phyloP scores from a whole-genome alignment of 805 yeast genomes.

The Lachancea kluyveri region DNA sequence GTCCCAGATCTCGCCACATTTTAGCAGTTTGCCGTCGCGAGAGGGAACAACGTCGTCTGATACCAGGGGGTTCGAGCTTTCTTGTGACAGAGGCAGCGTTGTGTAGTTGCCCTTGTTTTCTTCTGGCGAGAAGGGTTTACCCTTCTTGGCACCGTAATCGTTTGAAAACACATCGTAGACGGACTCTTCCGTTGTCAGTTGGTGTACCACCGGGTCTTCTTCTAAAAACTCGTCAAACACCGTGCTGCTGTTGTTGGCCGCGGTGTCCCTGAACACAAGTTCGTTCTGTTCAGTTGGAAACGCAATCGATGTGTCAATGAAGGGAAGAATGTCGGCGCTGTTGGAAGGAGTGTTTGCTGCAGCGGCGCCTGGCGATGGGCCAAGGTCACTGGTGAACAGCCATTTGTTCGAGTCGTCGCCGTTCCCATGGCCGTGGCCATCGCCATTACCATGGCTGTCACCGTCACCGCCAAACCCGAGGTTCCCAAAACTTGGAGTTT shows the following conservation, averaged over 20 bases:
- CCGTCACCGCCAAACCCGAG: constrained; percentile 10
- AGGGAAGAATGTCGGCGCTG: constrained; percentile 8
- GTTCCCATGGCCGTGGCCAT: constrained; percentile 1
- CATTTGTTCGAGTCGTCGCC: constrained; percentile 8
- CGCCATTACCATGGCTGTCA: constrained; percentile 1
- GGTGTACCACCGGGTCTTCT: constrained; percentile 10
- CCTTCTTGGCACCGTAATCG: too few species aligned
- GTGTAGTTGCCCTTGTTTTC: too few species aligned
- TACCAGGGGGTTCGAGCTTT: too few species aligned
- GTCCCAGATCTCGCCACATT: constrained; percentile 95
- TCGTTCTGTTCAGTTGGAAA: constrained; percentile 20
- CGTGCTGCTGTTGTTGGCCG: constrained; percentile 8
- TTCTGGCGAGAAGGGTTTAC: too few species aligned
- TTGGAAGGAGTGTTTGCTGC: neutral
- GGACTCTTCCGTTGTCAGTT: constrained; percentile 8
- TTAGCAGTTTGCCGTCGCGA: constrained; percentile 51
- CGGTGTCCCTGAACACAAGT: constrained; percentile 13
- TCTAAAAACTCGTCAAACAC: constrained; percentile 15
- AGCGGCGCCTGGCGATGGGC: too few species aligned
- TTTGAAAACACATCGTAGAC: constrained; percentile 7
- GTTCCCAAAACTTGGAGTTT: constrained; percentile 16
- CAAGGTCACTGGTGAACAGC: too few species aligned
- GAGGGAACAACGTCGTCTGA: constrained; percentile 59
- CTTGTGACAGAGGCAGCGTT: too few species aligned
- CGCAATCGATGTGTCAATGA: constrained; percentile 26